These are phyloP conservation scores for Penicillium cataractarum DNA, from an alignment of 495 filamentous ascomycete genomes.

Conservation along the genomic window DNA sequence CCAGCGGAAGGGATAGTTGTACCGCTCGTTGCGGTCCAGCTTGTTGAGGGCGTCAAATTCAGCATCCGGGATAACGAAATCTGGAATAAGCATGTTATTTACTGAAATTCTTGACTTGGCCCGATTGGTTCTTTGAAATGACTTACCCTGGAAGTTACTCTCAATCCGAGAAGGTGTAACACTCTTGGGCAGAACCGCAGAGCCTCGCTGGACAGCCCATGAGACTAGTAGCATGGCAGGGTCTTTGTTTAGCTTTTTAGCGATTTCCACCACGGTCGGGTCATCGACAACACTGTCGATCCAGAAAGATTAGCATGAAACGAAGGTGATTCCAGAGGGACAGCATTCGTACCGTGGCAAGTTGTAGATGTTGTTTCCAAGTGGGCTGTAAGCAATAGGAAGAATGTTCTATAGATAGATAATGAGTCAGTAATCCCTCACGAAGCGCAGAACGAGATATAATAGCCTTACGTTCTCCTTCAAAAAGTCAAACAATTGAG, in stretches of 20 bases:
- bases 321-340: background rate
- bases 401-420: conserved; percentile 44
- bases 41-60: conserved; percentile 49
- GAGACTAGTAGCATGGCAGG: conserved; percentile 72
- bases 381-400: conserved; percentile 56
- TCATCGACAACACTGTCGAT: conserved; percentile 57
- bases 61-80: conserved; percentile 51
- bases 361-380: conserved; percentile 56
- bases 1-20: conserved; percentile 56
- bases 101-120: too few relatives aligned
- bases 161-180: conserved; percentile 60
- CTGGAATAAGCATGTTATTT: conserved; percentile 25
- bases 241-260: conserved; percentile 69
- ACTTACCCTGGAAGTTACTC: conserved; percentile 56
- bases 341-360: conserved; percentile 37
- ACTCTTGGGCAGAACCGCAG: conserved; percentile 63
- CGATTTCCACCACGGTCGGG: conserved; percentile 58
- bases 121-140: background rate
- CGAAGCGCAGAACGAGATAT: background rate
- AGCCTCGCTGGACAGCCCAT: conserved; percentile 80
- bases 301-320: conserved; percentile 5
- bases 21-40: conserved; percentile 50
- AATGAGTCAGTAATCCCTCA: background rate
- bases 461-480: conserved; percentile 31
- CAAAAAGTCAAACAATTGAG: conserved; percentile 50